Evolutionary conservation across 2,329 filamentous ascomycete genomes (phyloP).

Genomic region (Stachybotrys chartarum): DNA sequence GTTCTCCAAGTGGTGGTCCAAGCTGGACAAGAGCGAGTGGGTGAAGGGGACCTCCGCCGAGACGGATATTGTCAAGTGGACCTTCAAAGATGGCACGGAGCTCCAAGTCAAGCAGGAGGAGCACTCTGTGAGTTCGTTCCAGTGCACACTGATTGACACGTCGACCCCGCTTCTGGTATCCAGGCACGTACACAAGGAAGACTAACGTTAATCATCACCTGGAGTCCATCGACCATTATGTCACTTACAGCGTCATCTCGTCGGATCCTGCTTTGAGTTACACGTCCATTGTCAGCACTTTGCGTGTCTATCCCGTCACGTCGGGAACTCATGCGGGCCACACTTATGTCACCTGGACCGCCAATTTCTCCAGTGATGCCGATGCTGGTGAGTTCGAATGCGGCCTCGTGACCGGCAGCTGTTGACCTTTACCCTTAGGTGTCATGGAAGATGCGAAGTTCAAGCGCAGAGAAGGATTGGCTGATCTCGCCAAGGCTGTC

Average conservation of each 20-base stretch:
- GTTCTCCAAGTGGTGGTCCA: constrained; percentile 61
- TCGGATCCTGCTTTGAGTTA: constrained; percentile 58
- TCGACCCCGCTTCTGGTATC: background rate
- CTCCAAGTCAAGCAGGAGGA: constrained; percentile 71
- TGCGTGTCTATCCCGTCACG: constrained; percentile 60
- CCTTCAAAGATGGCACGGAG: constrained; percentile 61
- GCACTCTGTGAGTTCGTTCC: constrained; percentile 52
- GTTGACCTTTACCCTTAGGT: constrained; percentile 29
- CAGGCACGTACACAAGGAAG: background rate
- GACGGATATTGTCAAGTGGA: constrained; percentile 62
- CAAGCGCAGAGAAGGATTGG: constrained; percentile 66
- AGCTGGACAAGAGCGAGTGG: constrained; percentile 53
- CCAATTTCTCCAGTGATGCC: constrained; percentile 63
- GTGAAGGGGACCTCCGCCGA: constrained; percentile 58
- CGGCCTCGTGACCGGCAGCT: background rate
- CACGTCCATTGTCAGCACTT: constrained; percentile 59
- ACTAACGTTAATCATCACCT: background rate
- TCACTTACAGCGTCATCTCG: constrained; percentile 67
- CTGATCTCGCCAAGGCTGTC: constrained; percentile 52
- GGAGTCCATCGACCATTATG: constrained; percentile 64
- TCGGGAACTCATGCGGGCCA: constrained; percentile 55
- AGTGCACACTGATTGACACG: background rate
- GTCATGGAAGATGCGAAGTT: constrained; percentile 71
- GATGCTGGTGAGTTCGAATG: constrained; percentile 49
- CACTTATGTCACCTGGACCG: constrained; percentile 64